Conservation (phyloP, 2,329 filamentous ascomycete genomes). For the Huntiella moniliformis region DNA sequence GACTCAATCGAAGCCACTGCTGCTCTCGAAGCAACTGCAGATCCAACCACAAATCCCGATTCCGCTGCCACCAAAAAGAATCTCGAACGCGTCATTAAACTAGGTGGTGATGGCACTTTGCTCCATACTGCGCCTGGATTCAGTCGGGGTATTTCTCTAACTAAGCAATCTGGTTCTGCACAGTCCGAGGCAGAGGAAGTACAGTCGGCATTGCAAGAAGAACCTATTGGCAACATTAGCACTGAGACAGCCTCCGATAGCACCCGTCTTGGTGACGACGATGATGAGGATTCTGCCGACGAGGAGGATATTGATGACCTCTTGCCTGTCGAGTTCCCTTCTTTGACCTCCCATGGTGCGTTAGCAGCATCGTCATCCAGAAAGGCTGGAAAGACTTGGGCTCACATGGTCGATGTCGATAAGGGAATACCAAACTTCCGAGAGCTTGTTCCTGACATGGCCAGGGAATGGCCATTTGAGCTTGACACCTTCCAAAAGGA, state of each 20-base stretch:
- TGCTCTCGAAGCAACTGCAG: conserved; percentile 54
- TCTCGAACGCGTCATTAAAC: conserved; percentile 72
- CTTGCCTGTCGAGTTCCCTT: conserved; percentile 80
- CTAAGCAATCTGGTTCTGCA: conserved; percentile 30
- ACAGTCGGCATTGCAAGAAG: conserved; percentile 30
- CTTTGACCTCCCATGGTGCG: conserved; percentile 65
- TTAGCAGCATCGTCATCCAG: conserved; percentile 53
- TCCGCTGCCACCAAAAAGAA: conserved; percentile 23
- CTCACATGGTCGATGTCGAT: conserved; percentile 94
- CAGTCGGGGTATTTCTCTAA: conserved; percentile 55
- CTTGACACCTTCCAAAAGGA: conserved; percentile 97
- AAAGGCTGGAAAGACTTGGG: conserved; percentile 74
- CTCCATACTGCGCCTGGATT: conserved; percentile 72
- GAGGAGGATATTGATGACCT: conserved; percentile 63
- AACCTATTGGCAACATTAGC: conserved; percentile 17
- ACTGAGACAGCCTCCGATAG: not conserved
- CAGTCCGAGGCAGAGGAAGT: conserved; percentile 50
- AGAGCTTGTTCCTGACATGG: conserved; percentile 91
- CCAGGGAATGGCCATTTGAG: conserved; percentile 88
- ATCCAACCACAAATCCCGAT: conserved; percentile 20
- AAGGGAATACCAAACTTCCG: conserved; percentile 84
- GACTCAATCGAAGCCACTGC: conserved; percentile 75
- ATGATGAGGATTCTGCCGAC: conserved; percentile 20
- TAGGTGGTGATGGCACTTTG: conserved; percentile 57
- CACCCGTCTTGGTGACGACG: not conserved